A percentile compares a stretch with the other conserved stretches of the same genome.
These are phyloP conservation scores for Citrus maxima DNA, from an alignment of 345 rosid genomes.

Conservation along the genomic window DNA sequence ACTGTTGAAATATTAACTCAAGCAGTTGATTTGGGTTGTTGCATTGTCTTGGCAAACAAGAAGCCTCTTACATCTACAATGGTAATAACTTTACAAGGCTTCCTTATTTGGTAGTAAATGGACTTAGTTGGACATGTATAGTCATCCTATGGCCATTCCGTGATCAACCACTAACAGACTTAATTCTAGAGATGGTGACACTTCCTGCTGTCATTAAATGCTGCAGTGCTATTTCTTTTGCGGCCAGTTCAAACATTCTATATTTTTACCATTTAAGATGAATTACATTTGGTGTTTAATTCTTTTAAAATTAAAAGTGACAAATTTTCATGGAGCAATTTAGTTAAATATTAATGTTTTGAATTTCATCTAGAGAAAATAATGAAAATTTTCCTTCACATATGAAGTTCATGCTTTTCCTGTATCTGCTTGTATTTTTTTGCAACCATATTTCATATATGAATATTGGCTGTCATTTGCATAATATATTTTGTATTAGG, in stretches of 20 bases:
- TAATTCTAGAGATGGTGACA: neutral
- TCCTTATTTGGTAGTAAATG: neutral
- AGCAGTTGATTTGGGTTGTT: constrained; percentile 67
- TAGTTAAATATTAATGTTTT: neutral
- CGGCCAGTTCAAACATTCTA: neutral
- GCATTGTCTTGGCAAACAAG: constrained; percentile 84
- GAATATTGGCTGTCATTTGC: neutral
- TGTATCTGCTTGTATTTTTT: constrained; percentile 2
- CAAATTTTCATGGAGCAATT: neutral
- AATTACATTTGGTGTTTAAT: neutral
- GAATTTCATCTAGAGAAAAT: neutral
- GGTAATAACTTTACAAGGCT: constrained; percentile 36
- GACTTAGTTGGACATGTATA: neutral
- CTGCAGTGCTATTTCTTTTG: neutral
- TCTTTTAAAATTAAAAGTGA: neutral
- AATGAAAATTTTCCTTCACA: neutral
- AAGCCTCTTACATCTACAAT: constrained; percentile 81
- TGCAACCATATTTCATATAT: neutral
- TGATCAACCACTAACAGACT: neutral
- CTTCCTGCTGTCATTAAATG: constrained; percentile 4
- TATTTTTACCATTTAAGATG: neutral
- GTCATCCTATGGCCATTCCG: neutral
- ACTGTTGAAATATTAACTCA: constrained; percentile 47
- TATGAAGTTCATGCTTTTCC: neutral
- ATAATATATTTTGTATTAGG: constrained; percentile 33